These are phyloP conservation scores for Middelhovenomyces tepae DNA, from an alignment of 805 yeast species.

Conservation along the genomic window DNA sequence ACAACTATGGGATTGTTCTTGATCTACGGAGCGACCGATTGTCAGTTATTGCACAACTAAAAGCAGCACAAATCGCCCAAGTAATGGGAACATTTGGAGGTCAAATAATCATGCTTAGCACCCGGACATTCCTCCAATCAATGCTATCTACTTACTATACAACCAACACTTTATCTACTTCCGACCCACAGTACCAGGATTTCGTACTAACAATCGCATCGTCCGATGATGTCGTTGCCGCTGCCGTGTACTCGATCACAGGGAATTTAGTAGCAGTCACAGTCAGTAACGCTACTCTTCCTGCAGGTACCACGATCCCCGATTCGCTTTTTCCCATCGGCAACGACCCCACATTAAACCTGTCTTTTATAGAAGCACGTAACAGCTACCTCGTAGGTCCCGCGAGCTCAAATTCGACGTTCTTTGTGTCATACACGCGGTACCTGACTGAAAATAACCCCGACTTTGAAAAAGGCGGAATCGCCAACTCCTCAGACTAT, in stretches of 20 bases:
- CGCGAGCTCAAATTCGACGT: slow-evolving; percentile 5
- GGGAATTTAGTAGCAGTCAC: slow-evolving; percentile 4
- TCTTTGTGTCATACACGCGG: slow-evolving; percentile 15
- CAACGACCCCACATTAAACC: neutral
- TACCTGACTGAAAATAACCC: slow-evolving; percentile 15
- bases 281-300: slow-evolving; percentile 1
- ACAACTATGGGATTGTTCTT: slow-evolving; percentile 54
- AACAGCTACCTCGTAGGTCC: slow-evolving; percentile 16
- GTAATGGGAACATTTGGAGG: slow-evolving; percentile 52
- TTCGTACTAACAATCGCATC: slow-evolving; percentile 16
- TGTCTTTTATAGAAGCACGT: slow-evolving; percentile 5
- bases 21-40: slow-evolving; percentile 58
- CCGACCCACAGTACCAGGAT: slow-evolving; percentile 2
- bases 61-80: slow-evolving; percentile 69
- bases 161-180: neutral
- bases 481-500: slow-evolving; percentile 5
- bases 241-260: slow-evolving; percentile 12
- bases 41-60: slow-evolving; percentile 69
- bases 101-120: slow-evolving; percentile 55
- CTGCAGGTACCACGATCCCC: no score
- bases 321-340: neutral
- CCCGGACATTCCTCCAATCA: slow-evolving; percentile 47
- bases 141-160: slow-evolving; percentile 43
- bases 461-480: slow-evolving; percentile 9
- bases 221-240: slow-evolving; percentile 17